Base-by-base conservation (phyloP, 371 early-diverging fungal species). In the Mortierella sp. region DNA sequence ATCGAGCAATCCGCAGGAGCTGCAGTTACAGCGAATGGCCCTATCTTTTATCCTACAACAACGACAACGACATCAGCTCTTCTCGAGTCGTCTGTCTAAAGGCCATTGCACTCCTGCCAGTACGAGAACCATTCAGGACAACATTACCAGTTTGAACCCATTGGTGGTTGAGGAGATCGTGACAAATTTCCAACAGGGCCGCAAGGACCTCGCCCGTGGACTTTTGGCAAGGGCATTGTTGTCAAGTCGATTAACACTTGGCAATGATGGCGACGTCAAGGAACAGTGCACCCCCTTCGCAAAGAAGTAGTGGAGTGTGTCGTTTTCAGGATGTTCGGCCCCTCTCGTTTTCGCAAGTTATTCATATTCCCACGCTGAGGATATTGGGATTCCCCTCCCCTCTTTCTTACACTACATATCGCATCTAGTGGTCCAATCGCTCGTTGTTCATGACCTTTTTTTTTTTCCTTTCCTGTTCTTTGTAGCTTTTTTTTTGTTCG, bases 1-100 rank as follows among this genome's bases (percentile, higher is more conserved):
- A 68, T 74, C 69, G 76, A 74, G 58, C 69, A 67, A 58, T 67
- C 73, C 60, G 51, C 73, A 72, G 73, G 73, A 34, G 34, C 73
- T 47, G 46, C 63, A 54, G 50, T 52, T 72, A 47, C 67, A 54
- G 59, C 63, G 67, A 47, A 63, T 50, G 39, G 62, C 43, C 26
- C 61, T 39, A 18, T 67, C 64, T 67, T 72, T 67, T 72, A 62
- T 67, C 56, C 73, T 27, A 60, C 4, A 10, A 34, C 34, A 34
- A 10, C 34, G 10, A 34, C 34, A 34, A 34, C 34, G 10, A 34
- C 34, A 34, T 7, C 34, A 39, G 34, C 71, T 62, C 70, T 69
- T 38, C 59, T 69, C 31, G 64, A 60, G 64, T 54, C 59, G 67
- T 63, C 66, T 26, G 54, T 56, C 34, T 53, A 54, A 61, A 53